Conservation (phyloP, 2,329 filamentous ascomycete genomes). For the Metarhizium rileyi region DNA sequence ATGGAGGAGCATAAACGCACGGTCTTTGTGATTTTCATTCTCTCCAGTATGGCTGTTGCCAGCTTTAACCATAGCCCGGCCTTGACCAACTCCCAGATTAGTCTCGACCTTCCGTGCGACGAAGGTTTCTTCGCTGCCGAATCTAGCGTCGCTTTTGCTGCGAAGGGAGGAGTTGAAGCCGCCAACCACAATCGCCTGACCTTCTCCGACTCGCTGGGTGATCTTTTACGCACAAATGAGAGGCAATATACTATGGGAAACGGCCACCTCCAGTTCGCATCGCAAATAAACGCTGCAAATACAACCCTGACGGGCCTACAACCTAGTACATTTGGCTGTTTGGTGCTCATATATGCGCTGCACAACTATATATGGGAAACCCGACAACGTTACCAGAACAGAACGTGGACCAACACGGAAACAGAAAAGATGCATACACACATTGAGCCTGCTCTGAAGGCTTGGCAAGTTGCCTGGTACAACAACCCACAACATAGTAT, state of each 20-base stretch:
- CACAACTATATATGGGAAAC: constrained; percentile 99
- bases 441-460: constrained; percentile 85
- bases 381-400: constrained; percentile 76
- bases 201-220: constrained; percentile 74
- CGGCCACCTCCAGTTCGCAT: constrained; percentile 2
- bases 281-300: constrained; percentile 21
- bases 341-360: constrained; percentile 84
- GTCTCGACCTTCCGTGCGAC: constrained; percentile 81
- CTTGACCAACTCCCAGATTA: constrained; percentile 88
- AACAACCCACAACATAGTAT: constrained; percentile 77
- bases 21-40: constrained; percentile 79
- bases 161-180: constrained; percentile 61
- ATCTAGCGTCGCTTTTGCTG: constrained; percentile 69
- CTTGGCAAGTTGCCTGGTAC: constrained; percentile 90
- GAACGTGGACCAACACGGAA: constrained; percentile 83
- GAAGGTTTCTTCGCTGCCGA: constrained; percentile 85
- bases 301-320: constrained; percentile 53
- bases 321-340: constrained; percentile 85
- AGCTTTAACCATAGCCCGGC: constrained; percentile 89
- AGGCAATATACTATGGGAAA: constrained; percentile 35
- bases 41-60: constrained; percentile 84
- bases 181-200: constrained; percentile 62
- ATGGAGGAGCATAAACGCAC: constrained; percentile 88
- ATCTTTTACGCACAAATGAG: constrained; percentile 68
- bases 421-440: constrained; percentile 94